A percentile compares a stretch with the other conserved stretches of the same genome.
Evolutionary conservation across 495 filamentous ascomycete species (phyloP).

Genomic region (Clohesyomyces aquaticus): DNA sequence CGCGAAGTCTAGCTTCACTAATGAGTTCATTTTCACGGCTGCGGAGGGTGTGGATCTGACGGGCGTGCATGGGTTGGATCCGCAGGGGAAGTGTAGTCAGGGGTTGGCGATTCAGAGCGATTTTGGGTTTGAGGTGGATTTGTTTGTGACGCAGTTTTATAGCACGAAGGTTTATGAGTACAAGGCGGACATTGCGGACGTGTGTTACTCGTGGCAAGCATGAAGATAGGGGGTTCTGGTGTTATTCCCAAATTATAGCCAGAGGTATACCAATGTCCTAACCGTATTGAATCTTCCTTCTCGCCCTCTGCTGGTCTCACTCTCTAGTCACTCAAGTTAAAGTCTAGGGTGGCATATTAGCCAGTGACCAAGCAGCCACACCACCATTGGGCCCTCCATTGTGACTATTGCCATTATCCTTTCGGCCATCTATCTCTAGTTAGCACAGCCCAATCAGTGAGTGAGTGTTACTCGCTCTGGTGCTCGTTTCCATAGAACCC

Average conservation of each 20-base stretch:
- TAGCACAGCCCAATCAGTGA: not conserved
- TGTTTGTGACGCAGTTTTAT: conserved; percentile 3
- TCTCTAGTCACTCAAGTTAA: too few species aligned
- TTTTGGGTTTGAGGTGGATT: conserved; percentile 6
- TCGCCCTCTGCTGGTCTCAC: too few species aligned
- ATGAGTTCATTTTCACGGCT: conserved; percentile 1
- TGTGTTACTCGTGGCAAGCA: not conserved
- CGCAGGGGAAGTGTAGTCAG: not conserved
- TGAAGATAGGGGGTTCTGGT: too few species aligned
- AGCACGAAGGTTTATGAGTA: not conserved
- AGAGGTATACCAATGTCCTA: too few species aligned
- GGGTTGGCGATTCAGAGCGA: conserved; percentile 9
- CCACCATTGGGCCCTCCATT: not conserved
- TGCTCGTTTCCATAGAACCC: too few species aligned
- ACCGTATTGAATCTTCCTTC: too few species aligned
- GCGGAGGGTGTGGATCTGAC: conserved; percentile 1
- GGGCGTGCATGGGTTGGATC: not conserved
- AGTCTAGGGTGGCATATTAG: too few species aligned
- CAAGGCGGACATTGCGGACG: conserved; percentile 7
- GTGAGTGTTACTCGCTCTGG: too few species aligned
- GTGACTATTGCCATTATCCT: not conserved
- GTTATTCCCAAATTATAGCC: too few species aligned
- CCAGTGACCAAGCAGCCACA: not conserved
- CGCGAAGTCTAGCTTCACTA: conserved; percentile 1
- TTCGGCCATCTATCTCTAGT: not conserved